phyloP scores from a whole-genome alignment of 129 eudicot genomes.

The Flaveria bidentis region DNA sequence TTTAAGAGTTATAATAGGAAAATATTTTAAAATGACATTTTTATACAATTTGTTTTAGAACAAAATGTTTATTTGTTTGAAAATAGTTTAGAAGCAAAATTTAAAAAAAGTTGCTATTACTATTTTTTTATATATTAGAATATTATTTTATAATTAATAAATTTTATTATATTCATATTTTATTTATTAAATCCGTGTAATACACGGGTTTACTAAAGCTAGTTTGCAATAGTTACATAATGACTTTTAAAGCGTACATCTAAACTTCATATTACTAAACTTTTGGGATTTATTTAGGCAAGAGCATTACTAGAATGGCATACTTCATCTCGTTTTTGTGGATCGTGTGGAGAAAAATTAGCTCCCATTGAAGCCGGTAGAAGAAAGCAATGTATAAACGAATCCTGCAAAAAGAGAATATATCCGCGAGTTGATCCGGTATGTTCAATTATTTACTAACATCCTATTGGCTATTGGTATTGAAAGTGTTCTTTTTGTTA shows the following conservation, averaged over 20 bases:
- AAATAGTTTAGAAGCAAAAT: too few species aligned
- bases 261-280: conserved; percentile 6
- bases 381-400: conserved; percentile 64
- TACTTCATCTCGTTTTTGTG: conserved; percentile 65
- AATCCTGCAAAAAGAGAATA: conserved; percentile 64
- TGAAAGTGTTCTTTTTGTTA: background rate
- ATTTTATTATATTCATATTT: too few species aligned
- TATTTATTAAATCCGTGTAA: too few species aligned
- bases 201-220: too few species aligned
- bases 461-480: background rate
- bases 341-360: conserved; percentile 64
- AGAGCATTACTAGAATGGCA: conserved; percentile 88
- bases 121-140: too few species aligned
- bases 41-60: too few species aligned
- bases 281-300: conserved; percentile 49
- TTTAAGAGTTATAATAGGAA: too few species aligned
- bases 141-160: too few species aligned
- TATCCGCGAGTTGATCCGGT: conserved; percentile 95
- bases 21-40: too few species aligned
- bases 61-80: too few species aligned
- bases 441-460: conserved; percentile 18
- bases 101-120: too few species aligned
- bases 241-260: background rate
- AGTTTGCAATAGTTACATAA: background rate
- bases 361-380: conserved; percentile 81